Base-by-base conservation (phyloP, 169 alveolate species). In the Cryptosporidium bovis region DNA sequence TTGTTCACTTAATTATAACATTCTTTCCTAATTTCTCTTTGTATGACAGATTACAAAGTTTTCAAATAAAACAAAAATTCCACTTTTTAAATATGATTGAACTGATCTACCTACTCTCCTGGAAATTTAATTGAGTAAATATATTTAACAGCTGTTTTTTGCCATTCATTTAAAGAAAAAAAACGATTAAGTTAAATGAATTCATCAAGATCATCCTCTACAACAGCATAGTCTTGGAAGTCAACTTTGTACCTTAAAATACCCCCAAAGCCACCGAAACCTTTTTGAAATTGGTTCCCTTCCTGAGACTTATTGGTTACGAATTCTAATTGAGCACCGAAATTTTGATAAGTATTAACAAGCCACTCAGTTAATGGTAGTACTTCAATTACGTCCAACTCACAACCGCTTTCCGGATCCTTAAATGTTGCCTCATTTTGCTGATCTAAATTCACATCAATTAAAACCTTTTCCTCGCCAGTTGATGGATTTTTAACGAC, bases 231-330 rank as follows among this genome's bases (percentile, higher is more conserved):
- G 64, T 94, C 91, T 65, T 94, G 96, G 71, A 95, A 83, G 66
- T 97, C 98, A 50, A 96, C 82, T 82, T 97, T 95, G 92, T 97
- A 98, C 71, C 99, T 93, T 65, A 98, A 94, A 92, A 98, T 95
- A 27, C 99, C 99, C 20, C 99, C 99, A 60, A 98, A 95, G 31
- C 99, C 99, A 16, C 99, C 98, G 91, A 98, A 98, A 48, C 99
- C 99, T 84, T 95, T 97, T 69, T 96, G 98, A 82, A 98, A 98
- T 92, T 98, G 98, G 55, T 96, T 95, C 16, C 99, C 99, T 93
- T 98, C 99, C 85, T 97, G 99, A 33, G 98, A 95, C 91, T 95
- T 96, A 90, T 97, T 98, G 48, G 99, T 96, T 66, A 97, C 98
- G 65, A 97, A 97, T 82, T 98, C 99, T 50, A 98, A 84, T 44